Base-by-base conservation (phyloP, 495 filamentous ascomycete genomes). In the Arthonia radiata region DNA sequence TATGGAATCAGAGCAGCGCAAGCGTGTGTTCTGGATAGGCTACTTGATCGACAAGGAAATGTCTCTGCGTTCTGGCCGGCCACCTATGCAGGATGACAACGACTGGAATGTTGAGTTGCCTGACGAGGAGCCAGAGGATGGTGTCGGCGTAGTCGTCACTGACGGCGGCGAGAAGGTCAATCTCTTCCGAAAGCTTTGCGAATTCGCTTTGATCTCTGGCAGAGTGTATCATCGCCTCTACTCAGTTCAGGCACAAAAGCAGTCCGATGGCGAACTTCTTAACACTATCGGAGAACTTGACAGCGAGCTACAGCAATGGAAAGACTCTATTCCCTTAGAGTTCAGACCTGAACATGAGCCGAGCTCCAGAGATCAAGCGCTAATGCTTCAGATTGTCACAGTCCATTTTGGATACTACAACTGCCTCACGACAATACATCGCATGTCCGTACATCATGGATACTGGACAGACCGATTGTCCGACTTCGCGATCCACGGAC, bases 381-480 rank as follows among this genome's bases (percentile, higher is more conserved):
- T 94, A 14, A 72, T 97, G 18, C 56, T 97, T 2, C 89, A 93
- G 33, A 64, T 97, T 32, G 79, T 86, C 26, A 72, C 90, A 38
- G 50, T 97, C 22, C 86, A 94, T 41, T 92, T 94, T 42, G 68
- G 79, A 17, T 97, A 97, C 49, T 93, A 97, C 54, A 97, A 94
- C 43, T 89, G 79, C 38, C 56, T 97, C 30, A 93, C 82, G 9
- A 97, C 86, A 1, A 92, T 97, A 29, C 86, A 97, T 49, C 77
- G 86, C 13, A 94, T 94, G 86, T 89, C 79, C 3, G 70, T 93
- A 27, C 86, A 97, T 44, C 89, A 94, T 42, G 86, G 86, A 2
- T 93, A 91, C 52, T 97, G 86, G 86, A 92, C 82, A 5, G 92
- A 75, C 39, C 66, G 86, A 23, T 55, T 94, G 13, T 90, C 82